These are phyloP conservation scores for Pterocarpus macrocarpus DNA, from an alignment of 306 rosid species.

Conservation along the genomic window DNA sequence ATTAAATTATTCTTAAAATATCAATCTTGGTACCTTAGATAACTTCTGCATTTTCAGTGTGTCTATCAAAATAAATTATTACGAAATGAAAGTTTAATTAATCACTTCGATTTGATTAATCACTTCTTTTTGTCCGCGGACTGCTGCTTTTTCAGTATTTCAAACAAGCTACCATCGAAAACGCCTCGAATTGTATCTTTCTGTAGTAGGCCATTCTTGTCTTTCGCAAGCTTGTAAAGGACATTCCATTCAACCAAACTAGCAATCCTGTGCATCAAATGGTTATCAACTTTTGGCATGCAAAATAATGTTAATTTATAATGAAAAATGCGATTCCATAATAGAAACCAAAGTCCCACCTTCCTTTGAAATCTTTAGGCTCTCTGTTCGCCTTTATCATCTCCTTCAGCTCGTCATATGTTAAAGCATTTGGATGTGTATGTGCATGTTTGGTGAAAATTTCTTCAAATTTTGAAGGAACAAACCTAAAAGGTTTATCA, in stretches of 20 bases:
- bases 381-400: conserved; percentile 66
- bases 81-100: background rate
- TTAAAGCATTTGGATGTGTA: conserved; percentile 63
- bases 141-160: conserved; percentile 59
- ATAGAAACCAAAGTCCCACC: conserved; percentile 51
- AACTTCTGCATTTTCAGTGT: background rate
- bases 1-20: background rate
- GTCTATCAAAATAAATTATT: background rate
- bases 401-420: conserved; percentile 63
- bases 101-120: background rate
- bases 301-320: background rate
- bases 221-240: conserved; percentile 76
- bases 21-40: background rate
- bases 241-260: conserved; percentile 70
- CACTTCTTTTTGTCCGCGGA: conserved; percentile 39
- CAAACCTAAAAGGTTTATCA: conserved; percentile 60
- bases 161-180: conserved; percentile 89
- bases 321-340: background rate
- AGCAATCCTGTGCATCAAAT: conserved; percentile 57
- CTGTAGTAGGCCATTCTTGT: conserved; percentile 69
- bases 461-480: conserved; percentile 72
- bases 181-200: conserved; percentile 68
- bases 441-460: conserved; percentile 71
- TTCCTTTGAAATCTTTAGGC: conserved; percentile 69
- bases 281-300: background rate